These are phyloP conservation scores for Luffa acutangula DNA, from an alignment of 306 rosid species.

Conservation along the genomic window DNA sequence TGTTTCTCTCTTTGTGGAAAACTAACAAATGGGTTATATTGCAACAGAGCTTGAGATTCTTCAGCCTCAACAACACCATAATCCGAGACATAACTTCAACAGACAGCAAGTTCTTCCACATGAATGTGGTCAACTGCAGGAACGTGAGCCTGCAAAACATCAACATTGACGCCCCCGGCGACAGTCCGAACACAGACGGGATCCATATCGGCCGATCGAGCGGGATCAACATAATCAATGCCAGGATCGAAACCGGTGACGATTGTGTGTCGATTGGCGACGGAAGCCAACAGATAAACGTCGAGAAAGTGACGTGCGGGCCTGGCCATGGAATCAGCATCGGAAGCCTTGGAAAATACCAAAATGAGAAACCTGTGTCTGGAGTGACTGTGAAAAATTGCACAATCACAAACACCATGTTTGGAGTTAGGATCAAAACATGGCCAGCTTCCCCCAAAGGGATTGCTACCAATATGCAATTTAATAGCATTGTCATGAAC, in stretches of 20 bases:
- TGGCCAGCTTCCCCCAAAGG: slow-evolving; percentile 7
- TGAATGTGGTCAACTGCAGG: slow-evolving; percentile 21
- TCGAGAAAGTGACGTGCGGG: slow-evolving; percentile 23
- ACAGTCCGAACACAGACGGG: slow-evolving; percentile 38
- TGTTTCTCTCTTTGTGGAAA: background rate
- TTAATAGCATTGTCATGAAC: slow-evolving; percentile 8
- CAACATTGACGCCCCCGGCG: slow-evolving; percentile 17
- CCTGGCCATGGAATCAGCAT: slow-evolving; percentile 44
- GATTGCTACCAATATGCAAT: slow-evolving; percentile 13
- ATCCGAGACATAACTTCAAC: slow-evolving; percentile 18
- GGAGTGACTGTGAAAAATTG: slow-evolving; percentile 7
- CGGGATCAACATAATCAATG: slow-evolving; percentile 13
- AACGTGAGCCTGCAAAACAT: slow-evolving; percentile 21
- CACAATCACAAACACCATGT: slow-evolving; percentile 2
- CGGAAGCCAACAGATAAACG: slow-evolving; percentile 18
- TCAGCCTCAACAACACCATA: slow-evolving; percentile 11
- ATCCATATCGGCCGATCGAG: slow-evolving; percentile 34
- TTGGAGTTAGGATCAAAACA: slow-evolving; percentile 19
- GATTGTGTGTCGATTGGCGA: slow-evolving; percentile 45
- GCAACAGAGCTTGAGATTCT: slow-evolving; percentile 28
- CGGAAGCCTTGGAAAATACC: slow-evolving; percentile 29
- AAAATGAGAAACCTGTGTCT: slow-evolving; percentile 2
- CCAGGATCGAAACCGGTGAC: slow-evolving; percentile 26
- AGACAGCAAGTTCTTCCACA: slow-evolving; percentile 31
- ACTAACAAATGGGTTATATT: background rate